phyloP scores from a whole-genome alignment of 306 rosid genomes.

The Luffa acutangula region DNA sequence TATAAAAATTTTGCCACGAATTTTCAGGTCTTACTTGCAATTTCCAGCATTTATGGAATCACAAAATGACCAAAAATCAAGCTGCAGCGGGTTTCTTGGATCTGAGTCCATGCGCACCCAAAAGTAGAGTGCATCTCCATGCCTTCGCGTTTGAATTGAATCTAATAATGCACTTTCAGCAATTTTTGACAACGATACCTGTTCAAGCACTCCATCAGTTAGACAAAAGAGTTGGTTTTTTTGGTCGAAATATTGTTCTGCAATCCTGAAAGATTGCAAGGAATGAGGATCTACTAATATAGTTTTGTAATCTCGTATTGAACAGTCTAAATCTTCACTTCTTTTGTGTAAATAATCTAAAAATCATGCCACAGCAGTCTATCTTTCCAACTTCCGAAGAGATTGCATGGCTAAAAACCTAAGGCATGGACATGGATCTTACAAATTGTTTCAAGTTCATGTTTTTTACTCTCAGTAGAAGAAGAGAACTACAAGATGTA shows the following conservation, averaged over 20 bases:
- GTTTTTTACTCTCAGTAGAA: not conserved
- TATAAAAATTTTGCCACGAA: not conserved
- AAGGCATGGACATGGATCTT: not conserved
- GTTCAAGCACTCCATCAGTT: conserved; percentile 21
- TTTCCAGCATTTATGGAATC: conserved; percentile 86
- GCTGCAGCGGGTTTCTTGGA: conserved; percentile 48
- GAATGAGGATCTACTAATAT: not conserved
- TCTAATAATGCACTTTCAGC: conserved; percentile 71
- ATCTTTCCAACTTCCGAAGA: not conserved
- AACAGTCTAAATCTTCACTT: not conserved
- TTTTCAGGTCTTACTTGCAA: conserved; percentile 58
- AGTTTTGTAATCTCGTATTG: not conserved
- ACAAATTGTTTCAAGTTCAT: not conserved
- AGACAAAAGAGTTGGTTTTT: conserved; percentile 1
- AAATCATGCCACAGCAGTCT: not conserved
- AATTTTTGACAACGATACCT: conserved; percentile 68
- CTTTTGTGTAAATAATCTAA: not conserved
- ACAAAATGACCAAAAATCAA: conserved; percentile 92
- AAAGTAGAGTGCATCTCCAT: conserved; percentile 87
- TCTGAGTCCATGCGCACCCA: conserved; percentile 87
- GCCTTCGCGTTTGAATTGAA: conserved; percentile 49
- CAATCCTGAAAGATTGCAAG: not conserved
- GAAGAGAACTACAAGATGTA: not conserved
- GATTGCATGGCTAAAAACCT: not conserved
- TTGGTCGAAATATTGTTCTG: not conserved